phyloP scores from a whole-genome alignment of 1,139 yeast genomes.

The Debaryomyces coudertii region DNA sequence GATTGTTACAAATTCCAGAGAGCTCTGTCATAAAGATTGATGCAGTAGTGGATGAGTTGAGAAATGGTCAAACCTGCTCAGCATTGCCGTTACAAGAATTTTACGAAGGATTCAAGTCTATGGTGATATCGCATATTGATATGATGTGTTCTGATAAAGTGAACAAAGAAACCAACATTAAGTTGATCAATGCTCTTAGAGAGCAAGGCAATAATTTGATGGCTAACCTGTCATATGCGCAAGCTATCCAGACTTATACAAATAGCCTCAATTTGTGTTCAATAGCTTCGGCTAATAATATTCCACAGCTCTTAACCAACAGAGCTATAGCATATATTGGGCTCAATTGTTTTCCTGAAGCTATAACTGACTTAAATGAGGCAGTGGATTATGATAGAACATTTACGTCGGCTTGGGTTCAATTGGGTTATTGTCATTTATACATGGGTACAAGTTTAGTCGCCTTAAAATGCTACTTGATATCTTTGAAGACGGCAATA shows the following conservation, averaged over 20 bases:
- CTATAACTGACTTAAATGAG: constrained; percentile 39
- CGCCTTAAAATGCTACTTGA: constrained; percentile 38
- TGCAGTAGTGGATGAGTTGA: constrained; percentile 7
- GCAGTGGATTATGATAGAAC: constrained; percentile 38
- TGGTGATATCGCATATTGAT: constrained; percentile 9
- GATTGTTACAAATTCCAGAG: constrained; percentile 6
- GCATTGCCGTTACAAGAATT: constrained; percentile 6
- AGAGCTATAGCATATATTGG: constrained; percentile 50
- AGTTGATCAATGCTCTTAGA: constrained; percentile 27
- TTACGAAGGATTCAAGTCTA: constrained; percentile 12
- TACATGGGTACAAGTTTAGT: constrained; percentile 44
- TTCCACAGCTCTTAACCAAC: constrained; percentile 43
- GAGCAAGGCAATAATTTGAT: constrained; percentile 49
- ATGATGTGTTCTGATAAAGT: constrained; percentile 6
- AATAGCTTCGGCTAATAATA: constrained; percentile 19
- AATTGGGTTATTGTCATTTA: constrained; percentile 48
- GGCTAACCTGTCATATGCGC: constrained; percentile 42
- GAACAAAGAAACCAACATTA: constrained; percentile 4
- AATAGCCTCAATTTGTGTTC: constrained; percentile 34
- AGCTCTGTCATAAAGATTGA: constrained; percentile 9
- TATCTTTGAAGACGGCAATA: constrained; percentile 33
- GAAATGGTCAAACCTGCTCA: constrained; percentile 5
- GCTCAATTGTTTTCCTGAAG: constrained; percentile 46
- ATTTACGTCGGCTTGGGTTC: constrained; percentile 50
- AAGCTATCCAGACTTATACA: constrained; percentile 46